Percentiles rank a stretch among this genome's conserved stretches.
Conservation (phyloP, 75 land plant genomes). For the Sequoia sempervirens region DNA sequence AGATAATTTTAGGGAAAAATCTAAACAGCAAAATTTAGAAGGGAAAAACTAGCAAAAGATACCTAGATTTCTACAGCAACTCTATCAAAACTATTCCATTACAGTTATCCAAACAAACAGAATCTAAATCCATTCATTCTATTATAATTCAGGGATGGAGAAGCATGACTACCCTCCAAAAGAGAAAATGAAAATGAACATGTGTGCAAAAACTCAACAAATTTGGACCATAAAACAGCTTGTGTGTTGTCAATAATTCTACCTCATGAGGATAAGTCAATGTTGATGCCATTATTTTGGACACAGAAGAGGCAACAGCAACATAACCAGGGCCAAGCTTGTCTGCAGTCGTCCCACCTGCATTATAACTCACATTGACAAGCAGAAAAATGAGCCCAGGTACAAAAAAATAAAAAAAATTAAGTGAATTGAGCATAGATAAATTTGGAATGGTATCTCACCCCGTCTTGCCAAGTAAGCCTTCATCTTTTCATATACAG, state of each 20-base stretch:
- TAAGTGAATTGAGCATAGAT: neutral
- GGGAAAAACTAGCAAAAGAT: neutral
- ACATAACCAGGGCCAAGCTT: slow-evolving; percentile 55
- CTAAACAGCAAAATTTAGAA: neutral
- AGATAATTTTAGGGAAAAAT: neutral
- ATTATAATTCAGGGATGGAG: neutral
- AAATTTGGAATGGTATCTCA: slow-evolving; percentile 15
- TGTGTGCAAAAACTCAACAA: slow-evolving; percentile 1
- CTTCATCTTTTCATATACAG: slow-evolving; percentile 90
- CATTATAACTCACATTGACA: neutral
- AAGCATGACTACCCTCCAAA: neutral
- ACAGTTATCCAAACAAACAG: neutral
- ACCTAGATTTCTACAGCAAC: neutral
- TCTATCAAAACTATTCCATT: neutral
- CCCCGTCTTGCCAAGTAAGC: slow-evolving; percentile 65
- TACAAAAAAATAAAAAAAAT: neutral
- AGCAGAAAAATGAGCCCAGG: neutral
- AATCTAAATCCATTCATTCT: neutral
- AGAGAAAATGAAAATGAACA: neutral
- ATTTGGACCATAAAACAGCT: neutral
- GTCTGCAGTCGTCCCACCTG: slow-evolving; percentile 76
- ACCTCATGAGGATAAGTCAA: slow-evolving; percentile 99
- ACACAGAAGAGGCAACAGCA: slow-evolving; percentile 80
- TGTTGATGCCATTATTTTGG: slow-evolving; percentile 85
- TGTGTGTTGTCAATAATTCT: slow-evolving; percentile 2